Conservation (phyloP, 441 rosid genomes). For the Sinapis alba region DNA sequence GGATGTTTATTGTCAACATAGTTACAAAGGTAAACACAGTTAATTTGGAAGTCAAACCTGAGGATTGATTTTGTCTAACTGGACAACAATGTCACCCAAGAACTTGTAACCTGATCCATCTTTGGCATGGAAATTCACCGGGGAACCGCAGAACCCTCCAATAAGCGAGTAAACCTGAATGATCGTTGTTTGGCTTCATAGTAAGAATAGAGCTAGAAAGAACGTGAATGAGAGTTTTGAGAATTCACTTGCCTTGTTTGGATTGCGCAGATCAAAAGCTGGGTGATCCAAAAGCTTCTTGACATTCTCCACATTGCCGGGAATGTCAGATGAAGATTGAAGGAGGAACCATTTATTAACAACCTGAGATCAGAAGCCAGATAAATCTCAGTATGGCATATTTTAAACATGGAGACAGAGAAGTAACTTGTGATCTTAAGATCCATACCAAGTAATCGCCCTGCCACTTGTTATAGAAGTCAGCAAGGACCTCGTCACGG, state of each 20-base stretch:
- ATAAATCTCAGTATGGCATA: neutral
- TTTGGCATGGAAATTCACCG: conserved; percentile 91
- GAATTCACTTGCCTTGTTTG: conserved; percentile 70
- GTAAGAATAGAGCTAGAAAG: neutral
- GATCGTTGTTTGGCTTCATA: neutral
- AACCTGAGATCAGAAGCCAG: conserved; percentile 54
- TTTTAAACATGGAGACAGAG: neutral
- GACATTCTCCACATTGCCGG: conserved; percentile 85
- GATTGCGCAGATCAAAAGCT: conserved; percentile 90
- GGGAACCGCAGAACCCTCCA: conserved; percentile 87
- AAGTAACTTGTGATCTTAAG: neutral
- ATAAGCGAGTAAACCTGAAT: conserved; percentile 80
- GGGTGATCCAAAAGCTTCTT: conserved; percentile 75
- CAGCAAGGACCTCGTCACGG: conserved; percentile 82
- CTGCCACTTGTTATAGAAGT: conserved; percentile 93
- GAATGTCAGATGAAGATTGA: conserved; percentile 84
- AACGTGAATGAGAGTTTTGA: neutral
- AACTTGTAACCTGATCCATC: conserved; percentile 97
- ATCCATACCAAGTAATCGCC: conserved; percentile 70
- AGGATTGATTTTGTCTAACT: conserved; percentile 91
- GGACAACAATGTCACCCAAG: conserved; percentile 86
- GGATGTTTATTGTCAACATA: neutral
- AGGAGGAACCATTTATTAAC: conserved; percentile 97
- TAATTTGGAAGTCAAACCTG: conserved; percentile 53
- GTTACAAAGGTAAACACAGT: neutral